Conservation (phyloP, 177 flowering plant genomes). For the Vitis hybrid region DNA sequence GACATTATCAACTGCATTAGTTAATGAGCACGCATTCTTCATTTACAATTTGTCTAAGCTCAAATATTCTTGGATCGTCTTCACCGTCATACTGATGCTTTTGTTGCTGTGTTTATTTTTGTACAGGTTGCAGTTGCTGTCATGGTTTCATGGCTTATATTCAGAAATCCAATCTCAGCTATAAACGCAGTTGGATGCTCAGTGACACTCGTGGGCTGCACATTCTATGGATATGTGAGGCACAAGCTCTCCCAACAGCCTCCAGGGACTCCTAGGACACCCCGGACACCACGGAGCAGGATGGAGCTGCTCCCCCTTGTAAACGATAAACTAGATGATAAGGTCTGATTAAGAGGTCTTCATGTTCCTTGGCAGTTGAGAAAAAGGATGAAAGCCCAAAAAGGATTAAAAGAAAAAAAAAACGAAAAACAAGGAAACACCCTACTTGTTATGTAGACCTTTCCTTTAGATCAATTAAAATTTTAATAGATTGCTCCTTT, state of each 20-base stretch:
- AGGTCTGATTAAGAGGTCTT: conserved; percentile 34
- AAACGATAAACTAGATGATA: conserved; percentile 84
- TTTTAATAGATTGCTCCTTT: conserved; percentile 11
- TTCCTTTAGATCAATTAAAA: conserved; percentile 8
- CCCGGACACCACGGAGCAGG: conserved; percentile 52
- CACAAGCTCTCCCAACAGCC: conserved; percentile 75
- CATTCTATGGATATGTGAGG: conserved; percentile 95
- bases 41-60: no score
- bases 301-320: conserved; percentile 82
- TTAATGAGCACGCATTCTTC: no score
- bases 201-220: conserved; percentile 84
- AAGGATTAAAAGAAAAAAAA: not conserved
- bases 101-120: not conserved
- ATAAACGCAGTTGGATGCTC: conserved; percentile 88
- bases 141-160: conserved; percentile 82
- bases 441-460: conserved; percentile 9
- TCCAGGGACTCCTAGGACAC: conserved; percentile 74
- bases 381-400: not conserved
- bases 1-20: no score
- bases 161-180: conserved; percentile 73
- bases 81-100: not conserved
- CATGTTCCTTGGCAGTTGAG: not conserved
- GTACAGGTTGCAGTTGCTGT: conserved; percentile 95
- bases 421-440: conserved; percentile 3
- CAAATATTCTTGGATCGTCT: not conserved